Base-by-base conservation (phyloP, 1,284 basidiomycete genomes). In the Filobasidium uniguttulatum region DNA sequence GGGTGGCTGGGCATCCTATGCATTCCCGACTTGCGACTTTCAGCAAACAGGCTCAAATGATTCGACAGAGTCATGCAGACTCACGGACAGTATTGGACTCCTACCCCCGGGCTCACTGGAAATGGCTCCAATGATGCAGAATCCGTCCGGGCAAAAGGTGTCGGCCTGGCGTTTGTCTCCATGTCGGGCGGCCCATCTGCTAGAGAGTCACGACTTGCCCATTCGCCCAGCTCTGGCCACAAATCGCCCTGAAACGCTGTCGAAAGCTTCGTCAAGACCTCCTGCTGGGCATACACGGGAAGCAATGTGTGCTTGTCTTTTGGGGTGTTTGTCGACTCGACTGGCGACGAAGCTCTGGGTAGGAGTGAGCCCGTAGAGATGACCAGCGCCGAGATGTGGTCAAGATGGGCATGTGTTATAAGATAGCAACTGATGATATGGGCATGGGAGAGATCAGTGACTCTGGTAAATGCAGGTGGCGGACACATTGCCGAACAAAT, bases 371-470 rank as follows among this genome's bases (percentile, higher is more conserved):
- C 68, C 7, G 67, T 65, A 3, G 65, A 55, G 49, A 70, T 55
- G 55, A 68, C 64, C 34, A 70, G 58, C 1, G 65, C 65, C 17
- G 59, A 53, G 19, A 55, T 59, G 48, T 70, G 68, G 46, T 70
- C 68, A 31, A 70, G 54, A 52, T 70, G 68, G 1, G 68, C 66
- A 44, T 70, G 68, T 2, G 67, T 68, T 45, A 70, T 59, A 45
- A 70, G 60, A 54, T 68, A 68, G 48, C 63, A 67, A 28, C 67
- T 69, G 50, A n/a, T 20, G 22, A 29, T 31, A 10, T 23, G 45
- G 28, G 44, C 22, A 44, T 17, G 23, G 15, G 10, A 22, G 15
- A 44, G 3, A 26, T 46, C 20, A 34, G 29, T 29, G 40, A n/a
- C n/a, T n/a, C n/a, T 19, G 15, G 36, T 25, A 17, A 28, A 25